Evolutionary conservation across 2,329 filamentous ascomycete species (phyloP), one percentile per base, ranked within the genome.

Genomic region (Pseudogymnoascus sp.): DNA sequence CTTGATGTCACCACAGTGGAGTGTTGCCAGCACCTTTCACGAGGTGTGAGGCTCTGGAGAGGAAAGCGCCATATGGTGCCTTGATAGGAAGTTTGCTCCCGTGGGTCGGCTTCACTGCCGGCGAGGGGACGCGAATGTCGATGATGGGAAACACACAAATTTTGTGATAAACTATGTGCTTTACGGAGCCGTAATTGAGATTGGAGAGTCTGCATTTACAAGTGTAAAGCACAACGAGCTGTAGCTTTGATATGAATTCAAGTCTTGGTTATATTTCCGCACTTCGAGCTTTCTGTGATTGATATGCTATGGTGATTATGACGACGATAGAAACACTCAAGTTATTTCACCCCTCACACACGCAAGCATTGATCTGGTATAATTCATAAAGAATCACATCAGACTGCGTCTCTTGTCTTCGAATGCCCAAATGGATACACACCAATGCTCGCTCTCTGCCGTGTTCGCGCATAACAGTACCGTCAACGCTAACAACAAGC

Each of bases 81-180:
- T 76, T 75, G 78, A 84, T 87, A 88, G 86, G 85, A 88, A 89
- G 84, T 87, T 84, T 80, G 77, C 79, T 80, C 80, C 81, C 84
- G 84, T 82, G 84, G 77, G 84, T 87, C 82, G 78, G 85, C 84
- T 88, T 85, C 66, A 81, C 72, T 87, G 85, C 86, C 81, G 84
- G 84, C 85, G 83, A 87, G 85, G 84, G 80, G 83, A 77, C 78
- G 76, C 76, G 79, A 83, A 87, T 88, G 86, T 87, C 85, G 84
- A 87, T 82, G 82, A 87, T 80, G 83, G 85, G 85, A 85, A 76
- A 85, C 82, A 84, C 33, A 38, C 58, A 59, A 27, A 7, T 8
- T 9, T 35, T 59, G 58, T 59, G 29, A 33, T 33, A 12, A 9
- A 21, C 27, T 55, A 55, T 33, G 3, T 33, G 48, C 48, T 55